A percentile compares a stretch with the other conserved stretches of the same genome.
Conservation (phyloP, 108 stramenopile species). For the Pseudonitzschia delicatissima region DNA sequence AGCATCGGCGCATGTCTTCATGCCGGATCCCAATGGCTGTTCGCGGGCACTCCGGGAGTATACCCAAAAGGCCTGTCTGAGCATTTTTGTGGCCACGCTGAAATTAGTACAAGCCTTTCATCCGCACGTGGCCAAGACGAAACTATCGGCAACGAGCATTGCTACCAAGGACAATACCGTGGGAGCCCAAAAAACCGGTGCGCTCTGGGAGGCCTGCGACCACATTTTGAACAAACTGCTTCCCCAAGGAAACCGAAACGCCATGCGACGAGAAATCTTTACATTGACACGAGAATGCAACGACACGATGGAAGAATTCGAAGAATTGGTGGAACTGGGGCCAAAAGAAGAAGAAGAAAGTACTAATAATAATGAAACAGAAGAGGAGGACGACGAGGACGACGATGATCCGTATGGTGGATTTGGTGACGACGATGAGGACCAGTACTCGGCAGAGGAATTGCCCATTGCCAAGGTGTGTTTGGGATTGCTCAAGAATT, state of each 20-base stretch:
- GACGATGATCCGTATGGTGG: constrained; percentile 22
- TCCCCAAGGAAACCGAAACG: constrained; percentile 67
- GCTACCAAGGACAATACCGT: constrained; percentile 41
- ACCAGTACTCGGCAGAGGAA: constrained; percentile 60
- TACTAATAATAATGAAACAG: neutral
- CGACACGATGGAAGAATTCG: constrained; percentile 77
- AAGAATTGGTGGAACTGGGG: constrained; percentile 65
- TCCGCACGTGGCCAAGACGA: neutral
- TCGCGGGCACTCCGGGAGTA: constrained; percentile 48
- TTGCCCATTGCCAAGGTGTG: constrained; percentile 56
- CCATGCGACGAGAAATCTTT: constrained; percentile 76
- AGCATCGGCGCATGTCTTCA: constrained; percentile 46
- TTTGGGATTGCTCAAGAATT: constrained; percentile 69
- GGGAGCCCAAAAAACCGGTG: constrained; percentile 71
- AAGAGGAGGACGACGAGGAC: constrained; percentile 29
- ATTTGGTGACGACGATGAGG: constrained; percentile 37
- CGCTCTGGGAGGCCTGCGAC: constrained; percentile 80
- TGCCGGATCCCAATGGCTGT: constrained; percentile 52
- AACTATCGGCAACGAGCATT: neutral
- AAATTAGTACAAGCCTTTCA: constrained; percentile 53
- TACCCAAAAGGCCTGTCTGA: constrained; percentile 52
- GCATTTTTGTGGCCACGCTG: constrained; percentile 44
- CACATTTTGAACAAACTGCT: constrained; percentile 34
- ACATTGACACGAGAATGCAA: constrained; percentile 74
- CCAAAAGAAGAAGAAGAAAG: constrained; percentile 25